These are phyloP conservation scores for Phytophthora hibernalis DNA, from an alignment of 352 stramenopile species.

Conservation along the genomic window DNA sequence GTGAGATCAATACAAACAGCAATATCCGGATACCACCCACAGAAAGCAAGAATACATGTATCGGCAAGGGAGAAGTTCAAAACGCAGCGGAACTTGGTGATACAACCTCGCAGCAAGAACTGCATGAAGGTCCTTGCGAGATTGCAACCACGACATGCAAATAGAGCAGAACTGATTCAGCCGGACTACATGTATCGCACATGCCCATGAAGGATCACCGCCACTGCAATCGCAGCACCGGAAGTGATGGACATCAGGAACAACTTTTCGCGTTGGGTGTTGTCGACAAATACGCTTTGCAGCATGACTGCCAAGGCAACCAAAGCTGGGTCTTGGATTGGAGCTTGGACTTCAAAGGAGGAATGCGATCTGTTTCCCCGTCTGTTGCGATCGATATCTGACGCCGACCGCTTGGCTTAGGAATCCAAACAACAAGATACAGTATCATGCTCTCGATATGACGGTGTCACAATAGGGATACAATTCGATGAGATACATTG, in stretches of 20 bases:
- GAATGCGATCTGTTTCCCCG: too few species aligned
- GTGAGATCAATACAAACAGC: too few species aligned
- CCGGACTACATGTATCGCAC: conserved; percentile 8
- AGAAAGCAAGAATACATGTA: too few species aligned
- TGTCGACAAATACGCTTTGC: conserved; percentile 19
- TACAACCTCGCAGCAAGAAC: conserved; percentile 26
- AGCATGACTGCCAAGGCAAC: conserved; percentile 14
- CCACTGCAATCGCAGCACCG: conserved; percentile 2
- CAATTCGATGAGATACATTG: conserved; percentile 25
- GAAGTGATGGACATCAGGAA: conserved; percentile 1
- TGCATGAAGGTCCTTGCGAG: conserved; percentile 8
- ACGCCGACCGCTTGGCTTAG: too few species aligned
- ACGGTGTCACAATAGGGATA: too few species aligned
- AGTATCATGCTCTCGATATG: too few species aligned
- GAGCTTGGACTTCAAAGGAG: conserved; percentile 4
- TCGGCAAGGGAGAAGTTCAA: conserved; percentile 47
- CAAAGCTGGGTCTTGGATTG: conserved; percentile 16
- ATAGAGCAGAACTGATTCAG: conserved; percentile 20
- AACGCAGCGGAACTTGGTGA: conserved; percentile 36
- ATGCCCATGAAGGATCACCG: conserved; percentile 24
- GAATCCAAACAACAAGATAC: too few species aligned
- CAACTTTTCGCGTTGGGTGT: conserved; percentile 5
- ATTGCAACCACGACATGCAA: background rate
- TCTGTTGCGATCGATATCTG: too few species aligned
- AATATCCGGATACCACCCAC: too few species aligned